Base-by-base conservation (phyloP, 192 early-diverging fungal species). In the Backusella luteola region DNA sequence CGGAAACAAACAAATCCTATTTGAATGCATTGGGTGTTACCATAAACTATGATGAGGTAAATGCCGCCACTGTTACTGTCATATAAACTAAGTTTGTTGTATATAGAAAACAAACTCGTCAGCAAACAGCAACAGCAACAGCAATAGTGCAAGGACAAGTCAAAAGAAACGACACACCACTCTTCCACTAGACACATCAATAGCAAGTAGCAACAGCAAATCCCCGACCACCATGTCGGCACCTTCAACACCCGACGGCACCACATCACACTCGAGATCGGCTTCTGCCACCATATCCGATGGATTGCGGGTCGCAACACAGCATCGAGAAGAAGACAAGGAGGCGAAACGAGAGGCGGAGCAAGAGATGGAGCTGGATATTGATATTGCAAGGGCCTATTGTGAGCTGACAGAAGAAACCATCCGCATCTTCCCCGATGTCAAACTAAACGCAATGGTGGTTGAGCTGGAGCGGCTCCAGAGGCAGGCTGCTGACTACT, bases 401-500 rank as follows among this genome's bases (percentile, higher is more conserved):
- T 80, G 78, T 66, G 82, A 84, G 69, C 41, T 84, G 11, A 84
- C 82, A 3, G 79, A 84, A 66, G 89, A 88, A 77, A 84, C 82
- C 4, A 71, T 90, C 26, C 83, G 86, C 8, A 80, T 81, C 4
- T 88, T 84, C 75, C 85, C 86, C 1, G 81, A 78, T 36, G 80
- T 81, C 4, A 84, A 90, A 74, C 79, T 90, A 63, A 81, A 83
- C 38, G 75, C 86, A 2, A 84, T 90, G 38, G 80, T 86, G 34
- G 71, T 72, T 0, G 82, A 85, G 46, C 39, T 90, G 39, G 76
- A 80, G 15, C 74, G 84, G 44, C 67, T 87, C 19, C 83, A 85
- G 29, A 82, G 83, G 26, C 89, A 90, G 68, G 85, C 89, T 4
- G 83, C 83, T 8, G 87, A 88, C 9, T 83, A 85, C 67, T 80